These are phyloP conservation scores for Psidium friedrichsthalianum DNA, from an alignment of 345 rosid species.

Conservation along the genomic window DNA sequence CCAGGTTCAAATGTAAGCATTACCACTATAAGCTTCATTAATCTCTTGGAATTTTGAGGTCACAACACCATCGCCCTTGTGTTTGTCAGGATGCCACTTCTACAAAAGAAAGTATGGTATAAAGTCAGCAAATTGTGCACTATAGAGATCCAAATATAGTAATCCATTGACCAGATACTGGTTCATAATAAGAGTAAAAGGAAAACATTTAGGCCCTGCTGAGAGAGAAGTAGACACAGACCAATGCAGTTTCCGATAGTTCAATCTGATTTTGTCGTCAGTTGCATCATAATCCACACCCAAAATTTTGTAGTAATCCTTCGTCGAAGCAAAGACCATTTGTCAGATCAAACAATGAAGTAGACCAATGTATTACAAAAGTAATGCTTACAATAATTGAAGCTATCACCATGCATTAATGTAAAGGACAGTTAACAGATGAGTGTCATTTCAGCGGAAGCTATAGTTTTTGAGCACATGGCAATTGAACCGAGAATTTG, in stretches of 20 bases:
- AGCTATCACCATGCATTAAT: neutral
- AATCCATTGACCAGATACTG: neutral
- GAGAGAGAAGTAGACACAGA: slow-evolving; percentile 21
- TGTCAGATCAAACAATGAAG: neutral
- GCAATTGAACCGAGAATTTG: neutral
- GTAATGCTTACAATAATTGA: neutral
- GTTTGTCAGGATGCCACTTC: slow-evolving; percentile 94
- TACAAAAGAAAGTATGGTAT: neutral
- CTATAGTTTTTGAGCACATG: neutral
- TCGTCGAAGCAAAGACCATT: neutral
- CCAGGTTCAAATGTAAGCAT: neutral
- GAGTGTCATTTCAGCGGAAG: neutral
- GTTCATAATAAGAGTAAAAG: neutral
- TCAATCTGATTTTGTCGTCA: slow-evolving; percentile 59
- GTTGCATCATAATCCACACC: slow-evolving; percentile 82
- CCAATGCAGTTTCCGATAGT: slow-evolving; percentile 77
- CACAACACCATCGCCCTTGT: slow-evolving; percentile 56
- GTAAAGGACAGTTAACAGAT: neutral
- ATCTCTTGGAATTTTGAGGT: slow-evolving; percentile 74
- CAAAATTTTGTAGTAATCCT: slow-evolving; percentile 78
- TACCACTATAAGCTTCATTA: slow-evolving; percentile 71
- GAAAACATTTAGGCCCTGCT: slow-evolving; percentile 5
- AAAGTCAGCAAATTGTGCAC: neutral
- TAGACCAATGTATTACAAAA: neutral
- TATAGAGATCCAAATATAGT: neutral